These are phyloP conservation scores for Rhodotorula toruloides DNA, from an alignment of 768 basidiomycete genomes.

Conservation along the genomic window DNA sequence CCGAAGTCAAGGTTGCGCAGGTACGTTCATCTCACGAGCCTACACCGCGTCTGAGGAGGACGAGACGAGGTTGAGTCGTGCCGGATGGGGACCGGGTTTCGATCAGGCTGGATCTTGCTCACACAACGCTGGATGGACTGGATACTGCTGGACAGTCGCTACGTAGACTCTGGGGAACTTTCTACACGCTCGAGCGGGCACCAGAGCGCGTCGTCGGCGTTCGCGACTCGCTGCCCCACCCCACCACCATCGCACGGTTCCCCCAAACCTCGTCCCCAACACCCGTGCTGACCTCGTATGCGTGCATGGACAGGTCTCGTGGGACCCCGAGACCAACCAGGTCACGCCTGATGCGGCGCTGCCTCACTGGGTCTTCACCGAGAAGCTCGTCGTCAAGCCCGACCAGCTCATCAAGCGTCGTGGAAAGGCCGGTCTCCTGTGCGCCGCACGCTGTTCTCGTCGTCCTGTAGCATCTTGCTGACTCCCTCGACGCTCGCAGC, in stretches of 20 bases:
- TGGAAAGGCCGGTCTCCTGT: slow-evolving; percentile 90
- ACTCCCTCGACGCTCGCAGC: not conserved
- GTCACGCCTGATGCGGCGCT: slow-evolving; percentile 60
- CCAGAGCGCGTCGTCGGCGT: no score
- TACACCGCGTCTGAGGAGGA: no score
- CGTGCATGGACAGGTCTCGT: slow-evolving; percentile 56
- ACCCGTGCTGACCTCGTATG: not conserved
- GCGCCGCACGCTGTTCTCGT: not conserved
- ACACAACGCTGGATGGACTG: no score
- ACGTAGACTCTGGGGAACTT: no score
- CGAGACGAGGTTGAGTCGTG: no score
- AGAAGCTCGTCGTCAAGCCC: slow-evolving; percentile 89
- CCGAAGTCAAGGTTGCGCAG: slow-evolving; percentile 68
- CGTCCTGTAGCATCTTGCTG: not conserved
- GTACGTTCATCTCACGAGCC: slow-evolving; percentile 34
- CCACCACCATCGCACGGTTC: no score
- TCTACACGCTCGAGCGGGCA: no score
- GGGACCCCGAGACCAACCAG: slow-evolving; percentile 65
- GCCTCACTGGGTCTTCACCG: slow-evolving; percentile 71
- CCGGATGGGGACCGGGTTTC: no score
- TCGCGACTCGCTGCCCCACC: no score
- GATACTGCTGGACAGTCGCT: not conserved
- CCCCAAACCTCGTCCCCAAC: no score
- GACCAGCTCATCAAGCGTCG: slow-evolving; percentile 99
- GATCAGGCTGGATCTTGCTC: no score